These are phyloP conservation scores for Dothideomycetes sp. DNA, from an alignment of 2,329 filamentous ascomycete species.

Conservation along the genomic window DNA sequence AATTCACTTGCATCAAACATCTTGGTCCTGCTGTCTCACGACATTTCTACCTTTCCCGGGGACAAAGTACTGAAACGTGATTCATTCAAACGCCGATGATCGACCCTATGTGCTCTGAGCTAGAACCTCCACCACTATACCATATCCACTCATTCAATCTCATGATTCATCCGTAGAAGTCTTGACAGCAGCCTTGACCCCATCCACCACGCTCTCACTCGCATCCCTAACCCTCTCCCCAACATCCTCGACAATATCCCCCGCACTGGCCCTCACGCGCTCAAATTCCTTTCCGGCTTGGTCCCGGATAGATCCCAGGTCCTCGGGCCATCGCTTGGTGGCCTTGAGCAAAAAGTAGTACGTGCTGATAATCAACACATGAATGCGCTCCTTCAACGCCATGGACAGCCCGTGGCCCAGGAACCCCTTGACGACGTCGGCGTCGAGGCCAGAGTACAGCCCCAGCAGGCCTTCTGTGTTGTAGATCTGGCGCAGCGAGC, in stretches of 20 bases:
- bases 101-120: too few relatives aligned
- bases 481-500: slow-evolving; percentile 21
- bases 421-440: slow-evolving; percentile 72
- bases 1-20: too few relatives aligned
- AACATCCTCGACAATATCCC: slow-evolving; percentile 8
- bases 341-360: slow-evolving; percentile 55
- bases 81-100: too few relatives aligned
- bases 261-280: slow-evolving; percentile 6
- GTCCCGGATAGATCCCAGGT: slow-evolving; percentile 20
- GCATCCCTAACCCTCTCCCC: slow-evolving; percentile 11
- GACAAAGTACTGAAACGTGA: too few relatives aligned
- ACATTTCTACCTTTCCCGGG: too few relatives aligned
- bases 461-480: slow-evolving; percentile 51
- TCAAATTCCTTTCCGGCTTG: slow-evolving; percentile 10
- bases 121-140: too few relatives aligned
- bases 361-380: slow-evolving; percentile 57
- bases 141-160: too few relatives aligned
- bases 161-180: too few relatives aligned
- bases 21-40: too few relatives aligned
- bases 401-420: slow-evolving; percentile 80
- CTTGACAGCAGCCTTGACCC: slow-evolving; percentile 6
- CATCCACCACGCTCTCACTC: slow-evolving; percentile 11
- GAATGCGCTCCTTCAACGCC: slow-evolving; percentile 70
- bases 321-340: slow-evolving; percentile 30
- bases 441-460: slow-evolving; percentile 65